Evolutionary conservation across 2,329 filamentous ascomycete species (phyloP).

Genomic region (Hysterium pulicare): DNA sequence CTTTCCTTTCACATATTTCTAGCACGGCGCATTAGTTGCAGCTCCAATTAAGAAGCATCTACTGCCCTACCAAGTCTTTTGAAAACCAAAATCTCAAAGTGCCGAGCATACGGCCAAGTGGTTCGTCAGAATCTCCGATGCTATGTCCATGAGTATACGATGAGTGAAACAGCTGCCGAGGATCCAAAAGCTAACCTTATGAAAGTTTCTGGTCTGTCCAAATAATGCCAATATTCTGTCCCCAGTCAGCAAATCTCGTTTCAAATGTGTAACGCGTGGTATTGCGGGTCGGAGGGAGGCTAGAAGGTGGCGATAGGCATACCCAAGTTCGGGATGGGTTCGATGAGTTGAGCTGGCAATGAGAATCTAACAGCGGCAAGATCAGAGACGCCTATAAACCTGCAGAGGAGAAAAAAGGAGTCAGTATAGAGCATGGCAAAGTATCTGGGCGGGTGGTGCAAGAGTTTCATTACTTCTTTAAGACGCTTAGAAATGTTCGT

Average conservation of each 20-base stretch:
- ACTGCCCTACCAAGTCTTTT: slow-evolving; percentile 72
- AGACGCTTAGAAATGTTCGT: slow-evolving; percentile 80
- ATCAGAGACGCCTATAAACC: slow-evolving; percentile 94
- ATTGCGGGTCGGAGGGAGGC: slow-evolving; percentile 1
- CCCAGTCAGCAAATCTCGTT: slow-evolving; percentile 27
- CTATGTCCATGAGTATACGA: no score
- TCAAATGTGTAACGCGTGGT: no score
- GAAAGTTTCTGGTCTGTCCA: slow-evolving; percentile 92
- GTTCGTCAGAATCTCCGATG: slow-evolving; percentile 85
- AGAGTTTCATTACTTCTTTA: slow-evolving; percentile 65
- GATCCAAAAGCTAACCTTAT: slow-evolving; percentile 52
- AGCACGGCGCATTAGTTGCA: slow-evolving; percentile 9
- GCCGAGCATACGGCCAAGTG: slow-evolving; percentile 89
- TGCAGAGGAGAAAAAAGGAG: slow-evolving; percentile 37
- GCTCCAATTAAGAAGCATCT: background rate
- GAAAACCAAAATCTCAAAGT: slow-evolving; percentile 98
- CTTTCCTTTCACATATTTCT: slow-evolving; percentile 97
- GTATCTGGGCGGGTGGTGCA: background rate
- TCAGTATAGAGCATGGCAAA: background rate
- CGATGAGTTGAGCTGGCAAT: slow-evolving; percentile 88
- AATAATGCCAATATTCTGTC: slow-evolving; percentile 94
- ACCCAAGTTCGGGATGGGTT: slow-evolving; percentile 90
- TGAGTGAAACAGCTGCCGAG: no score
- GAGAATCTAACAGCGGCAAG: slow-evolving; percentile 96
- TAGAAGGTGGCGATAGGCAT: slow-evolving; percentile 22